Percentiles rank a stretch among this genome's conserved stretches.
Conservation (phyloP, 768 basidiomycete species). For the Phylloporus sp. region DNA sequence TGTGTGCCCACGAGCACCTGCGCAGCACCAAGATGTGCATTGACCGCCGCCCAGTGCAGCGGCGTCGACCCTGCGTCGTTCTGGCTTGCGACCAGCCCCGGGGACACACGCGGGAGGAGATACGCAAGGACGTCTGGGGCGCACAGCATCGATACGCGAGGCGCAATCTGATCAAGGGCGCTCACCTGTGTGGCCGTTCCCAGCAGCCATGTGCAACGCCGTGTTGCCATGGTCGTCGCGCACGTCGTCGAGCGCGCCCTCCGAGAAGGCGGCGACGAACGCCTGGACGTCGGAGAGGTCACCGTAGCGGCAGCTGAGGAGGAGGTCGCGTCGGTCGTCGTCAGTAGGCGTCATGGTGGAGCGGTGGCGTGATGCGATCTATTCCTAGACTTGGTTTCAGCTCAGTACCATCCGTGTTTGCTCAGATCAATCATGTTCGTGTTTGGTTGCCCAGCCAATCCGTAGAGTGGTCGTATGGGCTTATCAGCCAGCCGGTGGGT, state of each 20-base stretch:
- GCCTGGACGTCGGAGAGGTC: constrained; percentile 74
- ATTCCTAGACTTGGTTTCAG: neutral
- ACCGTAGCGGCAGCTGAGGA: constrained; percentile 85
- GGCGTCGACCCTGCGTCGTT: constrained; percentile 79
- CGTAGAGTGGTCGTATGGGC: neutral
- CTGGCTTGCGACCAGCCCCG: constrained; percentile 53
- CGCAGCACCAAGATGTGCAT: constrained; percentile 64
- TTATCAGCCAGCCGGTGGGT: neutral
- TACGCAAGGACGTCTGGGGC: constrained; percentile 69
- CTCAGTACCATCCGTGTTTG: neutral
- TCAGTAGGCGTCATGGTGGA: constrained; percentile 34
- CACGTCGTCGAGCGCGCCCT: constrained; percentile 41
- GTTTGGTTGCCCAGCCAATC: neutral
- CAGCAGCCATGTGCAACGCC: constrained; percentile 81
- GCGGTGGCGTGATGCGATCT: neutral
- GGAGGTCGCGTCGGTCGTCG: constrained; percentile 66
- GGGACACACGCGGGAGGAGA: constrained; percentile 57
- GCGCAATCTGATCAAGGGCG: neutral
- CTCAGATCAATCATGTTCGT: neutral
- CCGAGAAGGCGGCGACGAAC: constrained; percentile 60
- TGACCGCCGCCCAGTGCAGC: constrained; percentile 89
- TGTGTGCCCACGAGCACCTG: constrained; percentile 57
- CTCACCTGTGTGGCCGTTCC: constrained; percentile 86
- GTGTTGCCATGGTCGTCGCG: constrained; percentile 79
- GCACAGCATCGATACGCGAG: no score